Evolutionary conservation across 192 early-diverging fungal genomes (phyloP).

Genomic region (Rhizophagus prolifer): DNA sequence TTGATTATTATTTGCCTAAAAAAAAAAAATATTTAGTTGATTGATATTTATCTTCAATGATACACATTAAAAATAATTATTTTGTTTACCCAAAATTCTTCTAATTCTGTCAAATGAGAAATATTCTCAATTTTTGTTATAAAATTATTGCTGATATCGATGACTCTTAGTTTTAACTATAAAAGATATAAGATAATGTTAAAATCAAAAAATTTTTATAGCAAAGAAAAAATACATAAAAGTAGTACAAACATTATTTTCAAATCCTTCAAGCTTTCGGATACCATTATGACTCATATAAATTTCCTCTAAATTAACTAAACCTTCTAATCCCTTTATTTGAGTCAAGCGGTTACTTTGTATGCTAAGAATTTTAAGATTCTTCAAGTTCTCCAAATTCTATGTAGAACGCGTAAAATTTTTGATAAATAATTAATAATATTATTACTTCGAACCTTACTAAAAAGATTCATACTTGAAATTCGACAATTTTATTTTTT

Average conservation of each 20-base stretch:
- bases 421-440: too few relatives aligned
- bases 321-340: conserved; percentile 71
- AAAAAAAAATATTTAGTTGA: background rate
- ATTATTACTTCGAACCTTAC: too few relatives aligned
- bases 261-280: conserved; percentile 71
- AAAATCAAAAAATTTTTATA: background rate
- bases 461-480: conserved; percentile 55
- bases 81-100: conserved; percentile 84
- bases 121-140: conserved; percentile 74
- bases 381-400: conserved; percentile 62
- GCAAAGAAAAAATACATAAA: background rate
- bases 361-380: conserved; percentile 70
- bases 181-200: background rate
- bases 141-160: conserved; percentile 89
- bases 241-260: conserved; percentile 57
- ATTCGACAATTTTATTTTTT: conserved; percentile 92
- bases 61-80: conserved; percentile 32
- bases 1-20: conserved; percentile 70
- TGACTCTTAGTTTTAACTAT: conserved; percentile 32
- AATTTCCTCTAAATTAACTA: conserved; percentile 79
- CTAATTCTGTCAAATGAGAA: conserved; percentile 62
- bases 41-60: background rate
- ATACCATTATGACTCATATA: conserved; percentile 95
- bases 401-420: conserved; percentile 19
- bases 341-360: conserved; percentile 85